Evolutionary conservation across 169 alveolate genomes (phyloP).

Genomic region (Miamiensis avidus): DNA sequence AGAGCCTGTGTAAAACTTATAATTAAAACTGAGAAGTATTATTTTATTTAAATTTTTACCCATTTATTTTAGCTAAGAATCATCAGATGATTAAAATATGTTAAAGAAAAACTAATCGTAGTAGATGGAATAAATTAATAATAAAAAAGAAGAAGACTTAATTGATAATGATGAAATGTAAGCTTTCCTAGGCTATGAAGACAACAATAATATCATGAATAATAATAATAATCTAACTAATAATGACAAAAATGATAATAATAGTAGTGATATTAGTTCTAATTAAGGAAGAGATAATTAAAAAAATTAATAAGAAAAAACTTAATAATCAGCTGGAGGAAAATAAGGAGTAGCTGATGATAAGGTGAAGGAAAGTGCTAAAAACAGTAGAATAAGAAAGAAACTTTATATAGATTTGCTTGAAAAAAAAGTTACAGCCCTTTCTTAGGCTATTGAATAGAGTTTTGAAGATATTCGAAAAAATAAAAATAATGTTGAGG

Average conservation of each 20-base stretch:
- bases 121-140: background rate
- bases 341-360: background rate
- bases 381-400: slow-evolving; percentile 39
- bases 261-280: background rate
- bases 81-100: background rate
- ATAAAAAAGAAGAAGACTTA: no score
- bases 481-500: background rate
- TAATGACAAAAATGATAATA: no score
- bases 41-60: no score
- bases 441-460: slow-evolving; percentile 8
- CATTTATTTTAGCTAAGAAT: no score
- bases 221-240: no score
- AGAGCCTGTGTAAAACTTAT: no score
- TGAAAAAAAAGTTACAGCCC: slow-evolving; percentile 27
- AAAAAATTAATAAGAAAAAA: no score
- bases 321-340: background rate
- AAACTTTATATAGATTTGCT: slow-evolving; percentile 42
- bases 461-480: background rate
- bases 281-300: background rate
- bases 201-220: background rate
- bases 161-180: no score
- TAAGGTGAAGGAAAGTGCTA: slow-evolving; percentile 25
- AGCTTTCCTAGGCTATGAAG: background rate
- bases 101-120: background rate
- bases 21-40: no score